phyloP scores from a whole-genome alignment of 2,329 filamentous ascomycete genomes.

The Mycocentrospora acerina region DNA sequence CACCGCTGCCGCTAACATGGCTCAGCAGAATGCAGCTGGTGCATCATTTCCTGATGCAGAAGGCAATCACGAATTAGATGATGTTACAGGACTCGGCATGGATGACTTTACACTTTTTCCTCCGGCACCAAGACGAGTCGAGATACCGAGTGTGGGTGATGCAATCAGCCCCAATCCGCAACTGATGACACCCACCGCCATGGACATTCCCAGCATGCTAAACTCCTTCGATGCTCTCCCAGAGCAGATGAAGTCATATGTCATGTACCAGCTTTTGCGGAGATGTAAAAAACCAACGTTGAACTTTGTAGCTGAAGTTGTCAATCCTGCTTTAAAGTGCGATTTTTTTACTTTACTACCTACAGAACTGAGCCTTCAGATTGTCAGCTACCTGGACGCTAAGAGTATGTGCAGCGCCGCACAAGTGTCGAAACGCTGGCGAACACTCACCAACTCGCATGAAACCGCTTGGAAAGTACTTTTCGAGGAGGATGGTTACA shows the following conservation, averaged over 20 bases:
- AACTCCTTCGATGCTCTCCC: conserved; percentile 91
- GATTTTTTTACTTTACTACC: conserved; percentile 87
- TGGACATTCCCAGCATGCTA: conserved; percentile 83
- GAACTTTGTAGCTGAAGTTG: conserved; percentile 83
- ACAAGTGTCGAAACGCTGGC: conserved; percentile 93
- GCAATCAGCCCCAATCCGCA: conserved; percentile 32
- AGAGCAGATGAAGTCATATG: conserved; percentile 86
- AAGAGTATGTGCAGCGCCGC: conserved; percentile 86
- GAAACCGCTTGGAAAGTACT: conserved; percentile 96
- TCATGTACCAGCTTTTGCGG: conserved; percentile 94
- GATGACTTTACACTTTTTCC: conserved; percentile 18
- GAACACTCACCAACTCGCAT: conserved; percentile 84
- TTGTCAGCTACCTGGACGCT: conserved; percentile 82
- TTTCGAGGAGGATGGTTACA: conserved; percentile 80
- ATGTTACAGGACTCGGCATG: conserved; percentile 40
- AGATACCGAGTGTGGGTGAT: conserved; percentile 18
- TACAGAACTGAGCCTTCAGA: conserved; percentile 81
- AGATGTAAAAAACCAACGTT: conserved; percentile 85
- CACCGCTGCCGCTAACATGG: conserved; percentile 71
- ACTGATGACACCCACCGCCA: conserved; percentile 49
- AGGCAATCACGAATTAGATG: conserved; percentile 36
- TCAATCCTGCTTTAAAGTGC: conserved; percentile 92
- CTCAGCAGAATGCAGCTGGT: conserved; percentile 40
- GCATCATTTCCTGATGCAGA: conserved; percentile 23
- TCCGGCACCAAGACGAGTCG: conserved; percentile 20